Conservation (phyloP, 768 basidiomycete genomes). For the Coprinellus micaceus region DNA sequence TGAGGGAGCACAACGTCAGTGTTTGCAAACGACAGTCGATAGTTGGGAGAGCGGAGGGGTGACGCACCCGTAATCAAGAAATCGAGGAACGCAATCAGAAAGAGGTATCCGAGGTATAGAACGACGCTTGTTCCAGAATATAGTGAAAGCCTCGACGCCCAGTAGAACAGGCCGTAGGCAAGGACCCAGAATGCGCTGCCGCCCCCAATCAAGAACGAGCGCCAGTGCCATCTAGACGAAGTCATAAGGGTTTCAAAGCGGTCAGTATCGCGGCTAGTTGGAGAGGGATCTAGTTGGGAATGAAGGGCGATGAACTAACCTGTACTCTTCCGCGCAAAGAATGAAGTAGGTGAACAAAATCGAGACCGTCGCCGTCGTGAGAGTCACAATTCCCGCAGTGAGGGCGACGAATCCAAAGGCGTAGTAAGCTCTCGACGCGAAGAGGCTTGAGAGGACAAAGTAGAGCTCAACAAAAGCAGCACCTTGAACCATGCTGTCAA, state of each 20-base stretch:
- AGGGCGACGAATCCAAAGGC: constrained; percentile 94
- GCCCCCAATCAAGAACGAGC: constrained; percentile 87
- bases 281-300: too few relatives aligned
- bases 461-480: constrained; percentile 95
- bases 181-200: constrained; percentile 91
- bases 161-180: constrained; percentile 85
- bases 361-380: constrained; percentile 89
- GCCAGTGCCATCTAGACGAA: constrained; percentile 90
- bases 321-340: constrained; percentile 92
- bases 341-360: constrained; percentile 89
- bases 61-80: constrained; percentile 84
- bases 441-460: constrained; percentile 86
- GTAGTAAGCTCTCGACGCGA: constrained; percentile 90
- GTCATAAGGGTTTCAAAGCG: too few relatives aligned
- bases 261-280: too few relatives aligned
- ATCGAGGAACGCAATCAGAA: constrained; percentile 75
- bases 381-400: constrained; percentile 74
- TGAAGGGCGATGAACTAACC: too few relatives aligned
- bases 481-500: too few relatives aligned
- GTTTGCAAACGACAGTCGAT: too few relatives aligned
- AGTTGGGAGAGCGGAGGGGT: too few relatives aligned
- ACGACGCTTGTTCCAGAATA: constrained; percentile 76
- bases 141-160: constrained; percentile 81
- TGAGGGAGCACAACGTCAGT: constrained; percentile 6
- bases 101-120: constrained; percentile 88